Evolutionary conservation across 768 basidiomycete genomes (phyloP), one percentile per base, ranked within the genome.

Genomic region (Termitomyces sp.): DNA sequence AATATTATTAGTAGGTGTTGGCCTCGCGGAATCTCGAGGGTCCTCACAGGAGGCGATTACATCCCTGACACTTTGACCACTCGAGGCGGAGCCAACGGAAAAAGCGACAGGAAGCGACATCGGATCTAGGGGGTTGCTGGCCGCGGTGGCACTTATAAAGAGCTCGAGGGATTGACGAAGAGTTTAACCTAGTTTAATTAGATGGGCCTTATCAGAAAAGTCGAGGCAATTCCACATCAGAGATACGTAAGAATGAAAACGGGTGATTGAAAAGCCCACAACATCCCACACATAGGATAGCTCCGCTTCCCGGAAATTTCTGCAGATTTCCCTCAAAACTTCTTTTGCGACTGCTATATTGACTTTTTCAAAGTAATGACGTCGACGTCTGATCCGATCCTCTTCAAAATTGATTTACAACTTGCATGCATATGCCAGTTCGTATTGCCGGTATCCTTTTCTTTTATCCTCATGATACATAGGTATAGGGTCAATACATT

Each of bases 41-140:
- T 44, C 70, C 80, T 67, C 62, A 84, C 86, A 87, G 16, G 86
- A 86, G 20, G 79, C 76, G 18, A 88, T 80, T 3, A 76, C 86
- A 69, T 85, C 81, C 54, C 76, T 66, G 20, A 82, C 76, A 61
- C 77, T 82, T 30, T 74, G 71, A 12, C 72, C 70, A 61, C 80
- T 82, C 16, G 81, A 75, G 24, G 73, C 73, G 35, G 82, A 82
- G 40, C 77, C 80, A 28, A 79, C 72, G 53, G 68, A 63, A 61
- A 80, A 79, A 36, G 69, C 71, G 33, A 70, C 66, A 33, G 80
- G 75, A 46, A 82, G 72, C 43, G 81, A 82, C 84, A 84, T 66
- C 14, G 42, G 44, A 30, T 53, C 50, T 44, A 26, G 40, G 35
- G 36, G 38, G 47, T 14, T 3, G 28, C 4, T 42, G n/a, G 20